These are phyloP conservation scores for Fusarium anguioides DNA, from an alignment of 2,329 filamentous ascomycete species.

Conservation along the genomic window DNA sequence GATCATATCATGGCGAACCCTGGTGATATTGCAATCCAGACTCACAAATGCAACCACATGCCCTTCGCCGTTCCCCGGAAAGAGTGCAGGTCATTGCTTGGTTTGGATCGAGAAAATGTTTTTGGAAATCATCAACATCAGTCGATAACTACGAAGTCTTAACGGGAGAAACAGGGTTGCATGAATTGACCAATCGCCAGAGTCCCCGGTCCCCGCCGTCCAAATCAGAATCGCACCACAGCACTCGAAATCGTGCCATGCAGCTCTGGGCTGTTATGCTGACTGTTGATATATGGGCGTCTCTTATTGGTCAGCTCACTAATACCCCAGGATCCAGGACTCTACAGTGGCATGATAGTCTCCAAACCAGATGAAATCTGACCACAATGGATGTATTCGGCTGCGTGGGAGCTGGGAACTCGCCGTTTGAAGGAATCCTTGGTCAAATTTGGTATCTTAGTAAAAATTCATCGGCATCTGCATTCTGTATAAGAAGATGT, in stretches of 20 bases:
- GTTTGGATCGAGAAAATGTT: conserved; percentile 17
- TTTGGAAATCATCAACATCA: conserved; percentile 27
- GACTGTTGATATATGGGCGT: conserved; percentile 18
- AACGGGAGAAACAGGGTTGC: conserved; percentile 43
- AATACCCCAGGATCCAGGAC: conserved; percentile 31
- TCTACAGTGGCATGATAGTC: conserved; percentile 42
- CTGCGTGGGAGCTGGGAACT: conserved; percentile 39
- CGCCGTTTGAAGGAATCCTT: conserved; percentile 39
- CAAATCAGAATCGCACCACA: conserved; percentile 44
- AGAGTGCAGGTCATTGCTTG: conserved; percentile 16
- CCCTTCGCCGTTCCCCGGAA: conserved; percentile 26
- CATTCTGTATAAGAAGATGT: conserved; percentile 43
- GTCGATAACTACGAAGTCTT: conserved; percentile 37
- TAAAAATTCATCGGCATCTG: conserved; percentile 24
- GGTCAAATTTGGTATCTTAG: conserved; percentile 26
- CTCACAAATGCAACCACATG: conserved; percentile 5
- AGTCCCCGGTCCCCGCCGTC: conserved; percentile 42
- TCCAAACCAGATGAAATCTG: conserved; percentile 44
- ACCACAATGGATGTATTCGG: conserved; percentile 43
- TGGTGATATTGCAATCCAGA: conserved; percentile 5
- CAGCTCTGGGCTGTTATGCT: conserved; percentile 37
- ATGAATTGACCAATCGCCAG: conserved; percentile 39
- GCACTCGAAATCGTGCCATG: conserved; percentile 43
- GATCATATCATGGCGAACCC: conserved; percentile 35
- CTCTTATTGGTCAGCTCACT: conserved; percentile 34